Conservation (phyloP, 345 rosid genomes). For the Citrus mangshanensis region DNA sequence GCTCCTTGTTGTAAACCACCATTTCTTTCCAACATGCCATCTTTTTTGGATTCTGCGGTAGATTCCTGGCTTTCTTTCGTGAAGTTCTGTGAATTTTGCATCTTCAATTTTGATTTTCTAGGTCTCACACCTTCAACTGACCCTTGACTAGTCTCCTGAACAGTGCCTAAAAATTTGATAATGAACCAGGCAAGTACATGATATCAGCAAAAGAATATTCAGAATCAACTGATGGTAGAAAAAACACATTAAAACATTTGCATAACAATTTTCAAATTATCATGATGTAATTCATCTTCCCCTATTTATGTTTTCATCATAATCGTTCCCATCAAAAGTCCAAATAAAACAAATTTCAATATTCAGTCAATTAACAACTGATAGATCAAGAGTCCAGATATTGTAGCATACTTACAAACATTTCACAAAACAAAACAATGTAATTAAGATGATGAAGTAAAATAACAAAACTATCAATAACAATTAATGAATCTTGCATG, state of each 20-base stretch:
- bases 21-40: constrained; percentile 27
- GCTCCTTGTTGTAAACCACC: constrained; percentile 24
- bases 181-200: not conserved
- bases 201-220: not conserved
- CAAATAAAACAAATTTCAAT: not conserved
- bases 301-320: not conserved
- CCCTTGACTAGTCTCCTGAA: constrained; percentile 29
- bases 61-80: constrained; percentile 24
- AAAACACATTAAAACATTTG: not conserved
- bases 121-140: constrained; percentile 27
- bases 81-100: constrained; percentile 8
- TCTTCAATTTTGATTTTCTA: constrained; percentile 13
- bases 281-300: not conserved
- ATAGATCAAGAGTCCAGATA: not conserved
- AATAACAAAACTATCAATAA: not conserved
- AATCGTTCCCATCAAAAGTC: not conserved
- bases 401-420: not conserved
- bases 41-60: not conserved
- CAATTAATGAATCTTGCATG: not conserved
- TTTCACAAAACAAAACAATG: not conserved
- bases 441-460: not conserved
- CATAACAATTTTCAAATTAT: not conserved
- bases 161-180: constrained; percentile 42
- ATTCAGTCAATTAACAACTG: not conserved
- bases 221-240: not conserved